phyloP scores from a whole-genome alignment of 306 rosid genomes.

The Cercis canadensis region DNA sequence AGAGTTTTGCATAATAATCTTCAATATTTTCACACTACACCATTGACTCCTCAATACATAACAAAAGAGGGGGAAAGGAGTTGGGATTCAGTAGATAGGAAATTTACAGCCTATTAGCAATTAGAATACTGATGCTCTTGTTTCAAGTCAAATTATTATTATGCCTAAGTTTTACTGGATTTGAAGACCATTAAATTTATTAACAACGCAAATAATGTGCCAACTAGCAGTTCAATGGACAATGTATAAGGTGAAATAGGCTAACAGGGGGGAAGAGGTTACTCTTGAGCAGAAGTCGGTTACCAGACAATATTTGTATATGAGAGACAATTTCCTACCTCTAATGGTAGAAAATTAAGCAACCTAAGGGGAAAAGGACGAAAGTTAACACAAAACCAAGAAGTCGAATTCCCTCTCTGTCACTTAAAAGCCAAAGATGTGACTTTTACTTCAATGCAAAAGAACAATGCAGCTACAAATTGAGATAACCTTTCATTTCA shows the following conservation, averaged over 20 bases:
- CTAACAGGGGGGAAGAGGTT: background rate
- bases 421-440: background rate
- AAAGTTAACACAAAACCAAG: conserved; percentile 9
- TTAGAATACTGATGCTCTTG: background rate
- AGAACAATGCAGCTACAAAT: background rate
- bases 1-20: background rate
- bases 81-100: background rate
- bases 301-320: background rate
- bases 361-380: conserved; percentile 1
- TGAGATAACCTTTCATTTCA: conserved; percentile 14
- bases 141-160: background rate
- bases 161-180: background rate
- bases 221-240: background rate
- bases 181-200: conserved; percentile 4
- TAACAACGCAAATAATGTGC: background rate
- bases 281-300: background rate
- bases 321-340: background rate
- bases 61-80: background rate
- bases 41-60: background rate
- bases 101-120: background rate
- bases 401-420: background rate
- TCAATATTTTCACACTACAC: too few relatives aligned
- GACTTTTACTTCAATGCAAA: background rate
- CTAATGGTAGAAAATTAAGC: background rate
- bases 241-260: background rate